phyloP scores from a whole-genome alignment of 345 rosid species.

The Brassica cretica region DNA sequence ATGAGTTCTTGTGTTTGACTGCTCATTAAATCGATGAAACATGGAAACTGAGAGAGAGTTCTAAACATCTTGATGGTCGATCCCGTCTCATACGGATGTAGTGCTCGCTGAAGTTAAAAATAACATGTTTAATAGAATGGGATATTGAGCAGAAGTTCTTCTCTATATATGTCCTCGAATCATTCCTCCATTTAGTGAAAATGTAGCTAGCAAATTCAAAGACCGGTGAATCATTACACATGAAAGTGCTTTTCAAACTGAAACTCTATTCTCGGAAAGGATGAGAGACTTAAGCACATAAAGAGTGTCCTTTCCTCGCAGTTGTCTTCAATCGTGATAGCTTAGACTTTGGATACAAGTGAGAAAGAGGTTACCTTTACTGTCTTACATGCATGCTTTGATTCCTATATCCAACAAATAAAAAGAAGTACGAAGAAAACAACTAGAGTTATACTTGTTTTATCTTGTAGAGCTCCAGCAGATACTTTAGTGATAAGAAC shows the following conservation, averaged over 20 bases:
- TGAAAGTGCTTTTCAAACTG: not conserved
- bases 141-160: slow-evolving; percentile 76
- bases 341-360: not conserved
- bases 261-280: not conserved
- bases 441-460: not conserved
- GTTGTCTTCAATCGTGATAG: not conserved
- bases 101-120: slow-evolving; percentile 61
- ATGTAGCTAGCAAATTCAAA: slow-evolving; percentile 52
- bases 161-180: slow-evolving; percentile 53
- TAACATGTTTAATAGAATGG: slow-evolving; percentile 72
- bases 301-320: not conserved
- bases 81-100: slow-evolving; percentile 59
- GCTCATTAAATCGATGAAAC: slow-evolving; percentile 67
- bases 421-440: not conserved
- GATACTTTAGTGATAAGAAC: not conserved
- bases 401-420: not conserved
- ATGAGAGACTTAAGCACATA: not conserved
- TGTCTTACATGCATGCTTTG: not conserved
- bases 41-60: slow-evolving; percentile 62
- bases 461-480: not conserved
- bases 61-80: slow-evolving; percentile 55
- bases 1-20: slow-evolving; percentile 54
- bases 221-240: slow-evolving; percentile 38
- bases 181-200: slow-evolving; percentile 44
- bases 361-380: not conserved